These are phyloP conservation scores for Rutstroemia sydowiana DNA, from an alignment of 2,329 filamentous ascomycete species.

Conservation along the genomic window DNA sequence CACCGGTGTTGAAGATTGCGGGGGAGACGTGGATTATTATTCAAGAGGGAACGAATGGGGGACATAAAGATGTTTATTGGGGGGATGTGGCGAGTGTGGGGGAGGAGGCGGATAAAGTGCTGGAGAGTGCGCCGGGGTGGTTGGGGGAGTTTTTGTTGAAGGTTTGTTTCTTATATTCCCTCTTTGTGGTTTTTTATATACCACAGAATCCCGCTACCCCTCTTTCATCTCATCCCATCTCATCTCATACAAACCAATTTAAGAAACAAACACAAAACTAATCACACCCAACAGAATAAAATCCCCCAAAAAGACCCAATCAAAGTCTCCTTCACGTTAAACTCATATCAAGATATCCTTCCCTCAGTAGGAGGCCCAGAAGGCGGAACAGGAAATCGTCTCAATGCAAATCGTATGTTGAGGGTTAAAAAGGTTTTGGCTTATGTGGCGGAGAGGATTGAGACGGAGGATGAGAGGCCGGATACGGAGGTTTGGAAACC, in stretches of 20 bases:
- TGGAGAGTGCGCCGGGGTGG: conserved; percentile 85
- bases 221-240: not conserved
- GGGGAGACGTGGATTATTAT: conserved; percentile 59
- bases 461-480: conserved; percentile 54
- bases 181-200: not conserved
- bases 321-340: conserved; percentile 90
- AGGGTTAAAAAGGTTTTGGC: conserved; percentile 88
- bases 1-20: conserved; percentile 68
- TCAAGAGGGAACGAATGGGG: conserved; percentile 60
- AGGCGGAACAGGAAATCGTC: conserved; percentile 74
- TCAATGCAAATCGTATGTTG: conserved; percentile 96
- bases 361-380: conserved; percentile 69
- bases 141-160: conserved; percentile 80
- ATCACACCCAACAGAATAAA: conserved; percentile 51
- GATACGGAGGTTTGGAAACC: conserved; percentile 59
- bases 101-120: conserved; percentile 71
- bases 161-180: conserved; percentile 16
- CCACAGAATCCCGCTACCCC: not conserved
- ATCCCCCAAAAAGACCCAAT: conserved; percentile 83
- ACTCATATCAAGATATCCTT: conserved; percentile 69
- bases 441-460: conserved; percentile 89
- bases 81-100: conserved; percentile 77
- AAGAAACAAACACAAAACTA: conserved; percentile 13
- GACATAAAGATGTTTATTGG: conserved; percentile 79
- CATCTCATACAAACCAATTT: no score